Evolutionary conservation across 1,139 yeast genomes (phyloP).

Genomic region (Spathaspora sp.): DNA sequence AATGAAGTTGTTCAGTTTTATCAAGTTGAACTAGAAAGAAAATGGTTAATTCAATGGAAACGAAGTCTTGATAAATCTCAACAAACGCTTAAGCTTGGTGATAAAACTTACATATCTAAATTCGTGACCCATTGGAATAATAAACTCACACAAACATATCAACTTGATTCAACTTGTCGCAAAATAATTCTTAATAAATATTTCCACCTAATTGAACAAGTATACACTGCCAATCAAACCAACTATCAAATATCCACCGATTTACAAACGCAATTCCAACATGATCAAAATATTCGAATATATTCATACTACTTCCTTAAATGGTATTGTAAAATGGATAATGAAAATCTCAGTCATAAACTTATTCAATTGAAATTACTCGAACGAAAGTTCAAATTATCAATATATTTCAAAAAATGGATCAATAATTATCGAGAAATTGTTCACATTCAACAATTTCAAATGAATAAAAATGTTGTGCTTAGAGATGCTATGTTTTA

Average conservation of each 20-base stretch:
- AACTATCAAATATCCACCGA: not conserved
- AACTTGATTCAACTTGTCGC: not conserved
- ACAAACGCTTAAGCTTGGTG: not conserved
- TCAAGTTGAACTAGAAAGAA: not conserved
- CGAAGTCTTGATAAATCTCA: not conserved
- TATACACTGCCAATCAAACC: not conserved
- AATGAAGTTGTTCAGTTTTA: constrained; percentile 4
- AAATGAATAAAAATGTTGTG: constrained; percentile 7
- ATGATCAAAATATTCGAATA: not conserved
- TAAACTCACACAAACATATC: not conserved
- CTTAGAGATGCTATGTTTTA: constrained; percentile 16
- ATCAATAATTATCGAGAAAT: constrained; percentile 8
- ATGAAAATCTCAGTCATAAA: constrained; percentile 13
- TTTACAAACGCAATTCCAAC: not conserved
- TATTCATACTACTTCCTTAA: not conserved
- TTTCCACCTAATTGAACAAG: not conserved
- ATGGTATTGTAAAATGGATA: constrained; percentile 7
- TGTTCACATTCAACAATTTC: constrained; percentile 9
- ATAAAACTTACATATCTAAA: not conserved
- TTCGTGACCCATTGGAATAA: not conserved
- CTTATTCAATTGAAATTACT: constrained; percentile 10
- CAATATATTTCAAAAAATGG: constrained; percentile 20
- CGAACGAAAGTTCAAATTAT: constrained; percentile 12
- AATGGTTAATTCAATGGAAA: not conserved
- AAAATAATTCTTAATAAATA: not conserved